phyloP scores from a whole-genome alignment of 805 yeast species.

The Wickerhamiella sorbophila region DNA sequence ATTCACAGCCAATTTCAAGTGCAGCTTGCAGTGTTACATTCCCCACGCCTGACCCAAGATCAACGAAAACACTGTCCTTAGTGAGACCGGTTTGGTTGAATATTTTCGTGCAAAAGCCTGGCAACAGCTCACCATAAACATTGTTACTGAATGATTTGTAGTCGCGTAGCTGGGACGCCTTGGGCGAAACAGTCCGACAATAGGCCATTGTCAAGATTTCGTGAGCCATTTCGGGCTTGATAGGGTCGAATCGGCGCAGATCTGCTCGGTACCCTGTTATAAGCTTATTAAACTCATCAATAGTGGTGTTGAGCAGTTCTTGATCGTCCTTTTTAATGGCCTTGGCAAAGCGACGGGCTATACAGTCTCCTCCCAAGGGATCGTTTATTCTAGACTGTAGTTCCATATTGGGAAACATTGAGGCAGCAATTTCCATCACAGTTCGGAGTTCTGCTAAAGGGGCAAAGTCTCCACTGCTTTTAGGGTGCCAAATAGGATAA shows the following conservation, averaged over 20 bases:
- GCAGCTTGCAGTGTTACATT: conserved; percentile 85
- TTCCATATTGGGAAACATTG: background rate
- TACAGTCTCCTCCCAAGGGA: background rate
- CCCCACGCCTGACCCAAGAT: conserved; percentile 90
- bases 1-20: conserved; percentile 63
- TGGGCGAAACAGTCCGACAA: conserved; percentile 64
- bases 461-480: background rate
- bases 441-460: background rate
- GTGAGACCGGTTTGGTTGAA: conserved; percentile 44
- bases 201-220: conserved; percentile 63
- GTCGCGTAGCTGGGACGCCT: conserved; percentile 43
- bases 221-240: conserved; percentile 31
- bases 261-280: background rate
- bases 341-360: background rate
- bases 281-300: background rate
- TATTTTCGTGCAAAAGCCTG: conserved; percentile 55
- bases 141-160: conserved; percentile 81
- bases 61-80: conserved; percentile 51
- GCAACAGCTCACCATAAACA: conserved; percentile 84
- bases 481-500: background rate
- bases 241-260: conserved; percentile 9
- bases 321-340: background rate
- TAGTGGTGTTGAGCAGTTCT: background rate
- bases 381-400: background rate
- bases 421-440: background rate